Percentiles rank a stretch among this genome's conserved stretches.
These are phyloP conservation scores for Coccomyxa sp. DNA, from an alignment of 139 green algal species.

Conservation along the genomic window DNA sequence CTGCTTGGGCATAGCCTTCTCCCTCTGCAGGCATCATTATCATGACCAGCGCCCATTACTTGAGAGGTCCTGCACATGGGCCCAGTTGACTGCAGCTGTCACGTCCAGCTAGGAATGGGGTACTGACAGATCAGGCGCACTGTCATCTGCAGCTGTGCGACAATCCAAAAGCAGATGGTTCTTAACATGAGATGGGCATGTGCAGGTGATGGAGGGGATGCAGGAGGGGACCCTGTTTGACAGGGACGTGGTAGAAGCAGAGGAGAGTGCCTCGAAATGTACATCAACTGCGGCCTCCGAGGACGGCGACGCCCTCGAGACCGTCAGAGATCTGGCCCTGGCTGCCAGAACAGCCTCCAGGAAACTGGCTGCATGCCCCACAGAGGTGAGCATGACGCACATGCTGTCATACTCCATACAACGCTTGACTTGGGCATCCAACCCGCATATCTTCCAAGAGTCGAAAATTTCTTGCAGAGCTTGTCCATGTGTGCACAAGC, in stretches of 20 bases:
- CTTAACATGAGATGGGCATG: background rate
- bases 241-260: slow-evolving; percentile 10
- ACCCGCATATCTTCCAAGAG: too few relatives aligned
- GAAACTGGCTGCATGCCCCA: slow-evolving; percentile 72
- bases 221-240: slow-evolving; percentile 55
- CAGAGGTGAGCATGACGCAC: slow-evolving; percentile 45
- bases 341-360: slow-evolving; percentile 71
- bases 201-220: slow-evolving; percentile 40
- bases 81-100: too few relatives aligned
- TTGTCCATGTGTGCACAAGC: background rate
- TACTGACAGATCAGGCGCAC: too few relatives aligned
- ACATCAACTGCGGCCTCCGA: background rate
- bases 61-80: too few relatives aligned
- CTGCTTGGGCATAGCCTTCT: too few relatives aligned
- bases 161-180: too few relatives aligned
- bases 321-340: slow-evolving; percentile 43
- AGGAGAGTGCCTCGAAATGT: background rate
- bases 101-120: too few relatives aligned
- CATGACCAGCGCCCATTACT: too few relatives aligned
- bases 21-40: too few relatives aligned
- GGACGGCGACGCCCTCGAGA: background rate
- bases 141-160: too few relatives aligned
- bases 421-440: background rate
- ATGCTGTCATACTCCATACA: background rate
- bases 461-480: too few relatives aligned